Evolutionary conservation across 441 rosid genomes (phyloP), one percentile per base, ranked within the genome.

Genomic region (Euphorbia corollata): DNA sequence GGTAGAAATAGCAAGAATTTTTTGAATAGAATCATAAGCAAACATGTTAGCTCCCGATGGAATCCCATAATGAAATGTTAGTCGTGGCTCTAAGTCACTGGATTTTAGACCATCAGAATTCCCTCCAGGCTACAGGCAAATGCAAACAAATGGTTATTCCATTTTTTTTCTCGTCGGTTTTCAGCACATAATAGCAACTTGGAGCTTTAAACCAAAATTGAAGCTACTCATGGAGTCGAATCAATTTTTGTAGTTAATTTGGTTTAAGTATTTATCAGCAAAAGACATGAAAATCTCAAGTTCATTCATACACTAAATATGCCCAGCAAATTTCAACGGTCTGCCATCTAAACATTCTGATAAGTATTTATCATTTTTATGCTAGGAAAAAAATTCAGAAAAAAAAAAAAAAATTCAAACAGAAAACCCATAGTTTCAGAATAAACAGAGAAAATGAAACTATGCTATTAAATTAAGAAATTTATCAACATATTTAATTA

Each of bases 51-150:
- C 84, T 64, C 89, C 87, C n/a, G 88, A 79, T 16, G 97, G 97
- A 73, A 93, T 77, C 68, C 99, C 99, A 71, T 89, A 84, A 77
- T 91, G 99, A 71, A 93, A 81, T 34, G 81, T 75, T 36, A 87
- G 57, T 61, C 81, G 84, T 58, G 97, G 97, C 22, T 91, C 96
- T 30, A 91, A 85, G 64, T 91, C 95, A 62, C 74, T 78, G 48
- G 93, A 72, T 77, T 80, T 87, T 41, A 86, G 67, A 22, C 96
- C 90, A 60, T 83, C 92, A 0, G 74, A 59, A 64, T 61, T 78
- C 69, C 82, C 93, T 75, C 82, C 95, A 50, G 88, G 85, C 98
- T 93, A 77, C 84, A 80, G 22, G n/a, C 55, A 63, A 66, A 43
- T 12, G 10, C 5, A 27, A 36, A 24, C 58, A 20, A 39, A 38